phyloP scores from a whole-genome alignment of 2,329 filamentous ascomycete genomes.

The Fusarium sp. region DNA sequence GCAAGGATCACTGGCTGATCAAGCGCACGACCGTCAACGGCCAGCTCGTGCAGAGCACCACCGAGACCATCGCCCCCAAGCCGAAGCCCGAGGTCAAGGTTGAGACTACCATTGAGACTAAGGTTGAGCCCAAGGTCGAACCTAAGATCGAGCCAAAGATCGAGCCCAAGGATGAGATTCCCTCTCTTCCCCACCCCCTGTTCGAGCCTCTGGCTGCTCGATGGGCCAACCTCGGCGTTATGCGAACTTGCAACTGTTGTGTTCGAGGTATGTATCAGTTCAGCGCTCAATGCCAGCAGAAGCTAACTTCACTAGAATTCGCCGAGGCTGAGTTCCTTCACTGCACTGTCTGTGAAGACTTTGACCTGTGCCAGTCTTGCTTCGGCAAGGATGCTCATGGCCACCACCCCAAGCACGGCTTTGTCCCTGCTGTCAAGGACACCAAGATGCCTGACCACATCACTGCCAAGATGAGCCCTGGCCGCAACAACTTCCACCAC shows the following conservation, averaged over 20 bases:
- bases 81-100: conserved; percentile 42
- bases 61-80: conserved; percentile 81
- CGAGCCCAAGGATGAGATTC: conserved; percentile 25
- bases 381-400: conserved; percentile 83
- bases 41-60: conserved; percentile 84
- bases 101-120: conserved; percentile 23
- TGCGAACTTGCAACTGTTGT: conserved; percentile 78
- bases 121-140: conserved; percentile 32
- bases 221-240: conserved; percentile 45
- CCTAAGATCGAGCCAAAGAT: conserved; percentile 26
- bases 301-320: conserved; percentile 63
- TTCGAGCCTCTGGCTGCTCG: conserved; percentile 37
- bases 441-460: conserved; percentile 72
- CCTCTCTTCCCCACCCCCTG: conserved; percentile 31
- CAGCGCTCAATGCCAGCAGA: background rate
- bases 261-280: conserved; percentile 55
- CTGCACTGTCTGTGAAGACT: conserved; percentile 88
- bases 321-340: conserved; percentile 86
- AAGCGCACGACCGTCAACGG: conserved; percentile 87
- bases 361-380: conserved; percentile 89
- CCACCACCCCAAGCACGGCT: conserved; percentile 89
- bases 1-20: conserved; percentile 90
- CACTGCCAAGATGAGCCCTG: conserved; percentile 77
- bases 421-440: conserved; percentile 75
- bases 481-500: conserved; percentile 84